These are phyloP conservation scores for Hypericum androsaemum DNA, from an alignment of 345 rosid genomes.

Conservation along the genomic window DNA sequence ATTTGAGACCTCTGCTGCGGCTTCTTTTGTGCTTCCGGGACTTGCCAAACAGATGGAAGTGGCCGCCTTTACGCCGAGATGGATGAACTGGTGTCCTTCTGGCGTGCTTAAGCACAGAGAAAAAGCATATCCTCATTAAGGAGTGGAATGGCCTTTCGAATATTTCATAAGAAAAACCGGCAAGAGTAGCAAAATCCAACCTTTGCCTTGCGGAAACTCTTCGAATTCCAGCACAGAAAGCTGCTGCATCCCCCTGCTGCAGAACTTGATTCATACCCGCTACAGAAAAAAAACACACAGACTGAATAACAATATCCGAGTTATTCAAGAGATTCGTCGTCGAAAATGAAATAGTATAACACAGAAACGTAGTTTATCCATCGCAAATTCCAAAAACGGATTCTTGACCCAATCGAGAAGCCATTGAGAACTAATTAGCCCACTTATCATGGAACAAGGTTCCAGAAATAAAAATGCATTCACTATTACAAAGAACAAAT, in stretches of 20 bases:
- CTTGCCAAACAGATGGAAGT: slow-evolving; percentile 56
- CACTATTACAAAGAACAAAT: no score
- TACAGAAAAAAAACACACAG: slow-evolving; percentile 20
- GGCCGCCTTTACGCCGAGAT: slow-evolving; percentile 27
- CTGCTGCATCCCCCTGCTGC: slow-evolving; percentile 66
- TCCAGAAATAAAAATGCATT: no score
- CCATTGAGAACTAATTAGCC: no score
- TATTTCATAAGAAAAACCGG: not conserved
- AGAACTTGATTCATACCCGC: slow-evolving; percentile 83
- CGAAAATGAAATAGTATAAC: no score
- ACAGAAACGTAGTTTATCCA: no score
- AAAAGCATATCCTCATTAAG: not conserved
- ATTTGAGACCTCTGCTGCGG: slow-evolving; percentile 24
- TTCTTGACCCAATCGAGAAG: no score
- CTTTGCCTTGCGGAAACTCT: slow-evolving; percentile 45
- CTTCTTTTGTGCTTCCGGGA: slow-evolving; percentile 55
- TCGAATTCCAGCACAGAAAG: slow-evolving; percentile 74
- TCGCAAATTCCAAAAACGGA: no score
- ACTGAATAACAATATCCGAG: slow-evolving; percentile 5
- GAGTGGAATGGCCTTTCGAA: not conserved
- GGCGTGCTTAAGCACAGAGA: slow-evolving; percentile 27
- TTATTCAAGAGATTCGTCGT: no score
- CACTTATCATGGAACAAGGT: no score
- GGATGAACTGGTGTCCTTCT: slow-evolving; percentile 38
- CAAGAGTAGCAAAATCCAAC: slow-evolving; percentile 23